Conservation (phyloP, 2,329 filamentous ascomycete species). For the Xylaria sp. region DNA sequence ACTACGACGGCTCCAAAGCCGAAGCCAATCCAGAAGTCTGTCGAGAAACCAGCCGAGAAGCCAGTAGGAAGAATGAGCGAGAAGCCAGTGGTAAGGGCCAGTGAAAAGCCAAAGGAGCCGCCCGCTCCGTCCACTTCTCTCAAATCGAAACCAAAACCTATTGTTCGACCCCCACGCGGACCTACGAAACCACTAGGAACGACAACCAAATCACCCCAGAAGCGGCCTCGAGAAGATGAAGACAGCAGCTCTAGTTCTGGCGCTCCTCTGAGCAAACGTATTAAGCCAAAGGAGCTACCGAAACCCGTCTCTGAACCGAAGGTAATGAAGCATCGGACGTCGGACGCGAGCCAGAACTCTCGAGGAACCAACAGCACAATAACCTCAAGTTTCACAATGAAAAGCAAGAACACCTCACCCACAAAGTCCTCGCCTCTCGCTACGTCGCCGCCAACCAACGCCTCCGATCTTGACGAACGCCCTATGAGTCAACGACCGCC, state of each 20-base stretch:
- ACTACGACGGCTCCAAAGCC: conserved; percentile 40
- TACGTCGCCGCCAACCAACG: conserved; percentile 69
- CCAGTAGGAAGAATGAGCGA: conserved; percentile 20
- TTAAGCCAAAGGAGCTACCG: conserved; percentile 53
- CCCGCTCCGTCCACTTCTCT: conserved; percentile 28
- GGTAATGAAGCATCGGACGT: conserved; percentile 51
- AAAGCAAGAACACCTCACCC: conserved; percentile 61
- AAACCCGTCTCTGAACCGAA: conserved; percentile 43
- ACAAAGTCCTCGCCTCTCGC: conserved; percentile 68
- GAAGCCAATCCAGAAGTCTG: conserved; percentile 37
- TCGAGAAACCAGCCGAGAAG: conserved; percentile 27
- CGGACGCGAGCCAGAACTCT: conserved; percentile 56
- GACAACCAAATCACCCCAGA: conserved; percentile 48
- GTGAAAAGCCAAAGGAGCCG: conserved; percentile 37
- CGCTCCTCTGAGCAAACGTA: conserved; percentile 62
- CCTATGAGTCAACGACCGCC: conserved; percentile 31
- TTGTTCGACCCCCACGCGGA: conserved; percentile 38
- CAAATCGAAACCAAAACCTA: conserved; percentile 45
- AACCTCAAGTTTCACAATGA: conserved; percentile 50
- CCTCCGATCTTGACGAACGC: conserved; percentile 62
- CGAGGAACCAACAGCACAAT: conserved; percentile 45
- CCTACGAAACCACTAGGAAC: conserved; percentile 37
- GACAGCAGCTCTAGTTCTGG: conserved; percentile 66
- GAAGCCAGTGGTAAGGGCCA: conserved; percentile 14
- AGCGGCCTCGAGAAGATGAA: conserved; percentile 59